These are phyloP conservation scores for Clavariopsis aquatica DNA, from an alignment of 495 filamentous ascomycete genomes.

Conservation along the genomic window DNA sequence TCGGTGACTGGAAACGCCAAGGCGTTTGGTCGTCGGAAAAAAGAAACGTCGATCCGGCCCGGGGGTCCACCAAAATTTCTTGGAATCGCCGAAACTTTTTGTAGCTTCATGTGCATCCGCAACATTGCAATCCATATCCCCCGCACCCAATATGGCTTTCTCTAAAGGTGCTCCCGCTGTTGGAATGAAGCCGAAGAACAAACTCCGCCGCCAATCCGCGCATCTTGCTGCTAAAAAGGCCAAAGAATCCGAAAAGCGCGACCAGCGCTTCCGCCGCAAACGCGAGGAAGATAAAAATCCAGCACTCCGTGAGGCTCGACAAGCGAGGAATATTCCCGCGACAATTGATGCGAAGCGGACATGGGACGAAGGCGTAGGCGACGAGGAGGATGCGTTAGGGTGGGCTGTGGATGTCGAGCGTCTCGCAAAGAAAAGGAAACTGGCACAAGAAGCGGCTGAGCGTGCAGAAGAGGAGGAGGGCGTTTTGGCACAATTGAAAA, in stretches of 20 bases:
- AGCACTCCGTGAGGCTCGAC: slow-evolving; percentile 66
- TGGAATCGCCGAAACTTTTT: background rate
- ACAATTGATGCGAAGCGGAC: slow-evolving; percentile 87
- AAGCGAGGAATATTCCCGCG: slow-evolving; percentile 74
- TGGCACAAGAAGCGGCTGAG: slow-evolving; percentile 24
- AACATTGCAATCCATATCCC: background rate
- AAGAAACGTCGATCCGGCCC: background rate
- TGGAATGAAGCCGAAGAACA: slow-evolving; percentile 57
- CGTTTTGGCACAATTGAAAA: slow-evolving; percentile 52
- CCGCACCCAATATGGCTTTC: slow-evolving; percentile 39
- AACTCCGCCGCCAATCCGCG: slow-evolving; percentile 69
- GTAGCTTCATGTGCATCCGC: background rate
- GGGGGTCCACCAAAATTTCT: background rate
- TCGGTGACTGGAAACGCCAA: background rate
- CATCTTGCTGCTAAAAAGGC: slow-evolving; percentile 78
- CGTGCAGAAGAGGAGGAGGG: slow-evolving; percentile 57
- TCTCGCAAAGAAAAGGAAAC: slow-evolving; percentile 65
- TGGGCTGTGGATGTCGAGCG: slow-evolving; percentile 71
- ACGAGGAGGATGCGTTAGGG: slow-evolving; percentile 60
- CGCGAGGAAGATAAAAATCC: slow-evolving; percentile 85
- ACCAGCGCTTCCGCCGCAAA: slow-evolving; percentile 73
- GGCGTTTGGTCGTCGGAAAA: background rate
- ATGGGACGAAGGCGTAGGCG: slow-evolving; percentile 89
- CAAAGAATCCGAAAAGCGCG: slow-evolving; percentile 68
- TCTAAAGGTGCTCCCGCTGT: slow-evolving; percentile 25